These are phyloP conservation scores for Exophiala xenobiotica DNA, from an alignment of 2,329 filamentous ascomycete species.

Conservation along the genomic window DNA sequence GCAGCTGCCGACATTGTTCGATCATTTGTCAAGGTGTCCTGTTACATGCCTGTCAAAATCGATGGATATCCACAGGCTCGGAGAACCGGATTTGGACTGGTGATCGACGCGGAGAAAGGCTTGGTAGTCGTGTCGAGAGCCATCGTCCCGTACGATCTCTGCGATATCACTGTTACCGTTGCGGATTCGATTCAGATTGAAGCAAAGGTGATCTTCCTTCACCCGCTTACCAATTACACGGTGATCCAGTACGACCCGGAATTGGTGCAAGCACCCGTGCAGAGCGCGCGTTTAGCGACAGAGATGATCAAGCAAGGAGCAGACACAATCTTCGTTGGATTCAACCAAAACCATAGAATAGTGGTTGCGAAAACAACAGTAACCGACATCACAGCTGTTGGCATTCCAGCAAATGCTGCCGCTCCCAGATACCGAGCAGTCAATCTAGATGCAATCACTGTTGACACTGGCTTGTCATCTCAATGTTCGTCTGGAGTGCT, in stretches of 20 bases:
- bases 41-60: conserved; percentile 90
- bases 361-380: conserved; percentile 93
- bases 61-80: conserved; percentile 96
- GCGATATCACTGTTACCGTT: conserved; percentile 93
- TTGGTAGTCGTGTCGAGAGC: conserved; percentile 91
- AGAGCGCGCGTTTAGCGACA: conserved; percentile 79
- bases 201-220: conserved; percentile 91
- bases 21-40: conserved; percentile 91
- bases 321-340: conserved; percentile 95
- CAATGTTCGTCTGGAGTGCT: conserved; percentile 95
- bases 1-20: conserved; percentile 90
- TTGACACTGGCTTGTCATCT: conserved; percentile 86
- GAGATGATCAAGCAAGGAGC: conserved; percentile 87
- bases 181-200: conserved; percentile 94
- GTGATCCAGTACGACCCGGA: conserved; percentile 92
- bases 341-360: conserved; percentile 91
- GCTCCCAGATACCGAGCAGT: conserved; percentile 92
- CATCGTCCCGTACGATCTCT: conserved; percentile 93
- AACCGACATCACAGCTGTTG: conserved; percentile 95
- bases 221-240: conserved; percentile 94
- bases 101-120: conserved; percentile 96
- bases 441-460: conserved; percentile 94
- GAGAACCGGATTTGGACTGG: conserved; percentile 91
- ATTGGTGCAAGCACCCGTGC: conserved; percentile 89
- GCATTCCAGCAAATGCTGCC: conserved; percentile 88